Conservation (phyloP, 768 basidiomycete species). For the Leccinellum rugosiceps region DNA sequence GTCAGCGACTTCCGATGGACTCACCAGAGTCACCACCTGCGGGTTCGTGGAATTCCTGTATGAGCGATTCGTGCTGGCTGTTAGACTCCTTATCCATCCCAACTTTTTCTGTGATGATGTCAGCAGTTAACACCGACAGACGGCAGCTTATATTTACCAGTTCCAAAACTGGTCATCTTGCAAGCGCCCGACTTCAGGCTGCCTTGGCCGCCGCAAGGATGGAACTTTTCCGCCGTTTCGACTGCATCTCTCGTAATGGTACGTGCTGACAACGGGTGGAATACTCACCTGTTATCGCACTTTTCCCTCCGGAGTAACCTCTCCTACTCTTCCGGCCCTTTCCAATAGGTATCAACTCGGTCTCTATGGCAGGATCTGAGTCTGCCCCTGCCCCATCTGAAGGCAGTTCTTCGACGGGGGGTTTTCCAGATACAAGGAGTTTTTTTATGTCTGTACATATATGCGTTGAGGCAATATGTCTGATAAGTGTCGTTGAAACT, state of each 20-base stretch:
- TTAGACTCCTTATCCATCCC: too few species aligned
- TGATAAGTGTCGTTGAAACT: not conserved
- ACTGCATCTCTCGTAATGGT: not conserved
- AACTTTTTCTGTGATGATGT: too few species aligned
- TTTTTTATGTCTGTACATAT: not conserved
- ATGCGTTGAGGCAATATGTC: not conserved
- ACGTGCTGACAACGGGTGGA: not conserved
- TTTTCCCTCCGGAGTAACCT: not conserved
- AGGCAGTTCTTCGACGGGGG: not conserved
- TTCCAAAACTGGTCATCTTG: not conserved
- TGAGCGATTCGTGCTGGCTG: too few species aligned
- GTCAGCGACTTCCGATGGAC: too few species aligned
- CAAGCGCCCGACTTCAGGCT: not conserved
- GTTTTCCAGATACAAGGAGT: not conserved
- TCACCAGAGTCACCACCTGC: too few species aligned
- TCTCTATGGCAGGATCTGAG: not conserved
- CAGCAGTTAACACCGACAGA: too few species aligned
- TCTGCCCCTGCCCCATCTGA: not conserved
- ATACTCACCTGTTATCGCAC: not conserved
- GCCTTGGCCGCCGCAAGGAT: not conserved
- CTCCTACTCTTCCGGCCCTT: not conserved
- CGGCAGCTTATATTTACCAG: too few species aligned
- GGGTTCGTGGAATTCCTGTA: too few species aligned
- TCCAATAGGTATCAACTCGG: not conserved
- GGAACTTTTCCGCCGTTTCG: not conserved